Percentiles rank a stretch among this genome's conserved stretches.
phyloP scores from a whole-genome alignment of 2,329 filamentous ascomycete species.

The Sporothrix protearum region DNA sequence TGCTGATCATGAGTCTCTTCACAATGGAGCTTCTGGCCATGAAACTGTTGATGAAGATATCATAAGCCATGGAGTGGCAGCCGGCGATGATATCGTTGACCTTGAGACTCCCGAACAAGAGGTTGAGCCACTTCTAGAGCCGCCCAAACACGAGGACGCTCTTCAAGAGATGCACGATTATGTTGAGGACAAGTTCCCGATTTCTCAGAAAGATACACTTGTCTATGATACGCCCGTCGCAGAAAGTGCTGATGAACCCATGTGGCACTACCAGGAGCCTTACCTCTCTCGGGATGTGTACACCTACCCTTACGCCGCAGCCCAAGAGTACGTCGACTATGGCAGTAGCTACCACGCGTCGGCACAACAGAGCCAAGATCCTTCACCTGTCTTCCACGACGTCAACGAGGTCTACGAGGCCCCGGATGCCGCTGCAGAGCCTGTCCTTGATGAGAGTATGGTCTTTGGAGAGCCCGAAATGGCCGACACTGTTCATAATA shows the following conservation, averaged over 20 bases:
- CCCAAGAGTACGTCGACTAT: conserved; percentile 15
- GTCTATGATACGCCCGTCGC: background rate
- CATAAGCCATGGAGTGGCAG: background rate
- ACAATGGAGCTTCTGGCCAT: background rate
- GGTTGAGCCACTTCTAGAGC: background rate
- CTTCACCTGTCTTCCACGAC: conserved; percentile 17
- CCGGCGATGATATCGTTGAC: background rate
- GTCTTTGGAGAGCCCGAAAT: background rate
- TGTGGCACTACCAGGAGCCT: conserved; percentile 13
- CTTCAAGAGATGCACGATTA: background rate
- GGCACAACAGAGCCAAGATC: conserved; percentile 15
- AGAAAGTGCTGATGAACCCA: background rate
- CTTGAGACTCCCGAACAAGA: background rate
- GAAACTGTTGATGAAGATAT: background rate
- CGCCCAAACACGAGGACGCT: background rate
- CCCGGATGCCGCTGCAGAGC: background rate
- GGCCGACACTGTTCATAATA: background rate
- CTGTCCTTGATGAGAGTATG: background rate
- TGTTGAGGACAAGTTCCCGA: too few species aligned
- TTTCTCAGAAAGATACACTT: too few species aligned
- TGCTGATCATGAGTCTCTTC: background rate
- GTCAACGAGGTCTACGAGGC: background rate
- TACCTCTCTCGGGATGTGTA: background rate
- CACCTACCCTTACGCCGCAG: background rate
- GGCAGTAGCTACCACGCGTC: conserved; percentile 23